Evolutionary conservation across 1,139 yeast species (phyloP), one percentile per base, ranked within the genome.

Genomic region (Keqinozyma sinolaborantium): DNA sequence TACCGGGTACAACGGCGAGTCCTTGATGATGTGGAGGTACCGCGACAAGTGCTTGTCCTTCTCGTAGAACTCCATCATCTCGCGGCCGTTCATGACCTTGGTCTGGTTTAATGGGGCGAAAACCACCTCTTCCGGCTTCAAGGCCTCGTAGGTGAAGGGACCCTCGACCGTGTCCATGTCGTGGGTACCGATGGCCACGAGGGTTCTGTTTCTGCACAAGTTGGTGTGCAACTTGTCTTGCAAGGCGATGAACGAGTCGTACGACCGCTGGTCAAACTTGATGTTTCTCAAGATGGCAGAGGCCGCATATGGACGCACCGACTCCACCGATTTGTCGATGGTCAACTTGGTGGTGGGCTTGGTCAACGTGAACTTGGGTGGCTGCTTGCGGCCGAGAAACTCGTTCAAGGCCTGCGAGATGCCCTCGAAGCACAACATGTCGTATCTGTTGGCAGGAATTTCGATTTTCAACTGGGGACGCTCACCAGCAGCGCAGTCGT

Each of bases 121-220:
- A 42, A 75, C 72, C 56, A 94, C 77, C 30, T 85, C 90, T 47
- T 74, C 66, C 36, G 97, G 97, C 34, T 78, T 69, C 45, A 85
- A 69, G 24, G 92, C 97, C 55, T 83, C 87, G 67, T 87, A 94
- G 34, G 90, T 79, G 67, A 88, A 86, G 34, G 96, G 96, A 16
- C 92, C 87, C 28, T 75, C 60, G 45, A 92, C 67, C 31, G 84
- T 77, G 57, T 86, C 95, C 41, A 83, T 69, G 63, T 94, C 97
- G 57, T 94, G 99, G 37, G 99, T 94, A 50, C 99, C 99, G 71
- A 90, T 88, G 36, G 98, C 97, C 33, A 92, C 98, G 50, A 94
- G 75, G 26, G 96, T 83, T 71, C 99, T 84, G 63, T 90, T 85
- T 70, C 98, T 90, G 63, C 98, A 92, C 54, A 94, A 70, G 60